These are phyloP conservation scores for Trametes coccinea DNA, from an alignment of 768 basidiomycete genomes.

Conservation along the genomic window DNA sequence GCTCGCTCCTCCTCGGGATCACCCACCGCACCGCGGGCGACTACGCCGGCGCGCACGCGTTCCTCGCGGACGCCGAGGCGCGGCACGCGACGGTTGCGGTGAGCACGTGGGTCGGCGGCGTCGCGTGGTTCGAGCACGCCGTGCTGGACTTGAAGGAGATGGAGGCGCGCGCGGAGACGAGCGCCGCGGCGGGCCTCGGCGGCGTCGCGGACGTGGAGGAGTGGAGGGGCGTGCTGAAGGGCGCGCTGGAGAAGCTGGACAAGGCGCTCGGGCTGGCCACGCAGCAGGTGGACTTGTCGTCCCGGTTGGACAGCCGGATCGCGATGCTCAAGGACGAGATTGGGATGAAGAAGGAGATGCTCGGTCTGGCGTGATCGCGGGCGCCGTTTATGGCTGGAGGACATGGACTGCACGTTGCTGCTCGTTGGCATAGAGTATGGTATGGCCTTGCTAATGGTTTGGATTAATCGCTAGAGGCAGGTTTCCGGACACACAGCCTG, in stretches of 20 bases:
- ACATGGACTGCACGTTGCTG: no score
- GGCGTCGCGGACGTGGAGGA: slow-evolving; percentile 11
- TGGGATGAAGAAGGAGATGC: slow-evolving; percentile 54
- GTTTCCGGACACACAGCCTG: no score
- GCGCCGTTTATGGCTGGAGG: no score
- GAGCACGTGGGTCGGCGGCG: slow-evolving; percentile 67
- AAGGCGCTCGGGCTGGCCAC: slow-evolving; percentile 48
- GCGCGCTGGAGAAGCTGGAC: slow-evolving; percentile 52
- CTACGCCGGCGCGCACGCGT: slow-evolving; percentile 44
- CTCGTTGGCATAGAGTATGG: no score
- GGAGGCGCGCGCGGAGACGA: slow-evolving; percentile 32
- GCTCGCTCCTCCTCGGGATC: slow-evolving; percentile 68
- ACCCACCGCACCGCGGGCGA: slow-evolving; percentile 57
- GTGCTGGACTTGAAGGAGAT: slow-evolving; percentile 68
- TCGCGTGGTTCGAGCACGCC: slow-evolving; percentile 69
- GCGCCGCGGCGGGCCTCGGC: not conserved
- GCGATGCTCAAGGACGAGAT: slow-evolving; percentile 74
- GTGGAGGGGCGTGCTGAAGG: slow-evolving; percentile 53
- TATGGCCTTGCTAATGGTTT: no score
- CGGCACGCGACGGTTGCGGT: slow-evolving; percentile 43
- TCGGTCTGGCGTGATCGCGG: not conserved
- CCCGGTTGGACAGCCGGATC: slow-evolving; percentile 68
- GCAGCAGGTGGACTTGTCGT: slow-evolving; percentile 61
- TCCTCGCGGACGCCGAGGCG: slow-evolving; percentile 52
- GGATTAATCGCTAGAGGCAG: no score